A percentile compares a stretch with the other conserved stretches of the same genome.
Evolutionary conservation across 148 eudicot species (phyloP).

Genomic region (Vaccinium macrocarpon): DNA sequence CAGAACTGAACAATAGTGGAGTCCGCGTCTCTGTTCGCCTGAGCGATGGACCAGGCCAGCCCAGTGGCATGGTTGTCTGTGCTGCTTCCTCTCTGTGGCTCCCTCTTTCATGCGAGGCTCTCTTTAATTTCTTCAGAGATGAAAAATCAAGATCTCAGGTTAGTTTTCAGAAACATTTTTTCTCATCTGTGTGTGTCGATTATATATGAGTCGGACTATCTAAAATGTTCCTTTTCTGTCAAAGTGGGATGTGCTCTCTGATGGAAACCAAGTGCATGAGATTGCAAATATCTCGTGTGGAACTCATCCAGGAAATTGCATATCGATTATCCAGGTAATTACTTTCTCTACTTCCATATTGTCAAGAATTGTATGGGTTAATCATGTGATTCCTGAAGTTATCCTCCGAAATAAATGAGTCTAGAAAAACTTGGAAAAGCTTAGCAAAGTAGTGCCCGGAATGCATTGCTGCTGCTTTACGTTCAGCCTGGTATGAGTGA

Average conservation of each 20-base stretch:
- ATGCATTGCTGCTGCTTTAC: background rate
- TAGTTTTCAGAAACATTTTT: background rate
- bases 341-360: background rate
- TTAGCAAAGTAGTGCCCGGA: background rate
- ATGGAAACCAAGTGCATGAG: constrained; percentile 29
- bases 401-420: background rate
- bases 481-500: background rate
- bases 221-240: background rate
- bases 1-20: constrained; percentile 23
- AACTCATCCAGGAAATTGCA: constrained; percentile 34
- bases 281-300: constrained; percentile 38
- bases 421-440: background rate
- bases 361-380: background rate
- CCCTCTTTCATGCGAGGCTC: constrained; percentile 36
- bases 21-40: constrained; percentile 26
- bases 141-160: constrained; percentile 43
- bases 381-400: background rate
- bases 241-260: constrained; percentile 60
- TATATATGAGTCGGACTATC: background rate
- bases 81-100: constrained; percentile 51
- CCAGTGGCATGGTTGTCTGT: constrained; percentile 33
- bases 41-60: constrained; percentile 28
- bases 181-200: background rate
- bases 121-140: constrained; percentile 44
- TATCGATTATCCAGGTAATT: constrained; percentile 54